Base-by-base conservation (phyloP, 495 filamentous ascomycete genomes). In the Talaromyces thailandensis region DNA sequence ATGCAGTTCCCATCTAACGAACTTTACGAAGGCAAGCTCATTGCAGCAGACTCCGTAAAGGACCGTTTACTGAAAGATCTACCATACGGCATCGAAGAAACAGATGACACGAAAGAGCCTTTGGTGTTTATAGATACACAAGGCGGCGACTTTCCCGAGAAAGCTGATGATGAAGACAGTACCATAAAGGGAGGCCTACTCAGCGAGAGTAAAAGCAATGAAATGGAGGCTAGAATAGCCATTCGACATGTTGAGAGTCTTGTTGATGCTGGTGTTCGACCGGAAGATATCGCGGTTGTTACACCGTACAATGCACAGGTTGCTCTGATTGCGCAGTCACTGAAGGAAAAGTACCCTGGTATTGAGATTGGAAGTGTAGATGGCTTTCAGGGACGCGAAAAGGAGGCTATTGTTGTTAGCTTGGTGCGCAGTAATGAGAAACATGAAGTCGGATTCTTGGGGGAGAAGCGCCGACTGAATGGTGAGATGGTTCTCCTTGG, bases 241-340 rank as follows among this genome's bases (percentile, higher is more conserved):
- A 81, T 79, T 40, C 71, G 80, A 66, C 93, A 99, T 70, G 89
- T 96, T 25, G 70, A 79, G 21, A 80, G 79, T 31, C 76, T 98
- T 57, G 79, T 96, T n/a, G 79, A 82, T 14, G 89, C 92, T 0
- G 94, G 94, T 0, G 83, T 98, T 11, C 78, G 75, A 58, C 76
- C 89, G 1, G 87, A 90, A 66, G 90, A 96, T 68, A 90, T 99
- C 50, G 94, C 94, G 0, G 88, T 99, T 8, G 86, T 98, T 24
- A 97, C 94, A 28, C 94, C 94, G 51, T 99, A 99, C 71, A 96
- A 96, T 71, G 94, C 92, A 11, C 94, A 98, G 81, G 79, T 96
- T 7, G 85, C 88, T 2, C 74, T 96, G 0, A 76, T 98, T 58
- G 82, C 91, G 2, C 81, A 85, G 45, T 71, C 80, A 63, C 79